Evolutionary conservation across 768 basidiomycete genomes (phyloP).

Genomic region (Rhodotorula graminis): DNA sequence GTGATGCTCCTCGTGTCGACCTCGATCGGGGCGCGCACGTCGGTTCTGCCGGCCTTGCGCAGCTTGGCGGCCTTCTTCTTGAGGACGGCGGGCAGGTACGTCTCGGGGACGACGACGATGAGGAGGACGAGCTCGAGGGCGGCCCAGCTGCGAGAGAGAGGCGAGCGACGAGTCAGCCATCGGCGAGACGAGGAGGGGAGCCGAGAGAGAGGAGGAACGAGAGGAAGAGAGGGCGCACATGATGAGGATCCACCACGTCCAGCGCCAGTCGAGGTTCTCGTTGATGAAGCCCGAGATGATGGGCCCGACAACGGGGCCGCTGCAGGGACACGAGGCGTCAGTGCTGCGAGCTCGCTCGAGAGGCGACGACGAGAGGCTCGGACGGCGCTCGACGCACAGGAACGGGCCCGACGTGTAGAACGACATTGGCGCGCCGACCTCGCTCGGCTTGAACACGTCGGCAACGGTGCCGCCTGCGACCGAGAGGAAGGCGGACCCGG

Average conservation of each 20-base stretch:
- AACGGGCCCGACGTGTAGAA: conserved; percentile 58
- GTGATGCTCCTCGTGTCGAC: conserved; percentile 51
- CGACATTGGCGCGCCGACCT: conserved; percentile 51
- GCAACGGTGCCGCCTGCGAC: conserved; percentile 62
- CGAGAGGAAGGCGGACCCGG: conserved; percentile 58
- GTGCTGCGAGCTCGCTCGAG: conserved; percentile 39
- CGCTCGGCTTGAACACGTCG: conserved; percentile 48
- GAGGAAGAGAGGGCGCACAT: conserved; percentile 46
- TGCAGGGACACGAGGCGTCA: conserved; percentile 34
- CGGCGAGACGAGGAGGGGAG: no score
- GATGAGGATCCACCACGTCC: conserved; percentile 68
- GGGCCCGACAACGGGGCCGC: conserved; percentile 49
- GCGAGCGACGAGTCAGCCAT: no score
- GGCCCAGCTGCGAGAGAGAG: conserved; percentile 53
- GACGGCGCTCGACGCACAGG: conserved; percentile 44
- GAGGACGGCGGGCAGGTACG: conserved; percentile 62
- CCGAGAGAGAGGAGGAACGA: no score
- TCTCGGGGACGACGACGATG: conserved; percentile 58
- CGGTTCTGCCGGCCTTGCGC: conserved; percentile 58
- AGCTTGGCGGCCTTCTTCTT: conserved; percentile 49
- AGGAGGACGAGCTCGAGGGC: conserved; percentile 56
- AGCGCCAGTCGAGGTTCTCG: conserved; percentile 52
- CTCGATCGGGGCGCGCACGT: conserved; percentile 61
- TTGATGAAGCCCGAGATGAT: conserved; percentile 66
- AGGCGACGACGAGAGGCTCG: conserved; percentile 41